Base-by-base conservation (phyloP, 2,329 filamentous ascomycete species). In the Helotiales sp. region DNA sequence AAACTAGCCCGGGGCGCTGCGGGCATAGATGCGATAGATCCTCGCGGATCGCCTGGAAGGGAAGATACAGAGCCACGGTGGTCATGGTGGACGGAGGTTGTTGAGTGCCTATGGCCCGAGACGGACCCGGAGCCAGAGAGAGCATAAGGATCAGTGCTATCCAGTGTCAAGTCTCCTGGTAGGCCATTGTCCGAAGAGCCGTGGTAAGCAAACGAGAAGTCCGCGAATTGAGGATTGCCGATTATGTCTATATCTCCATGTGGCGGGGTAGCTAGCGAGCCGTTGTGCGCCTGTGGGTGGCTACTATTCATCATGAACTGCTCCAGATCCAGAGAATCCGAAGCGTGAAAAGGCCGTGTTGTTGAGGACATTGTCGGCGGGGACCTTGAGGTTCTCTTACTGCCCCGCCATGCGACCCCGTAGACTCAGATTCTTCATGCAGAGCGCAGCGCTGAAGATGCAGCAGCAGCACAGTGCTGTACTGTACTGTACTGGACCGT, bases 201-300 rank as follows among this genome's bases (percentile, higher is more conserved):
- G 70, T 81, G 79, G 72, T 84, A 87, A 2, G 83, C 74, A 71
- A 86, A 87, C 24, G 82, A 78, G 72, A 87, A 87, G 69, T 86
- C 83, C 68, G 80, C 79, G 73, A 87, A 88, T 59, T 84, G 82
- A 22, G 71, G 43, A 40, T 71, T 69, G 54, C 70, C 71, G 24
- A 72, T 65, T 22, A 22, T n/a, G n/a, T 47, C 47, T 28, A 59
- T 67, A 65, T 75, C 71, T 52, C 73, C 69, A n/a, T 72, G 72
- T 60, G 75, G 70, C 43, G 72, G 70, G 63, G 70, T 69, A 20
- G 66, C 67, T 64, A 71, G 66, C 28, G 71, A 67, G 54, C 61
- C 54, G 32, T 63, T 67, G 37, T 68, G 70, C 30, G 68, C 54
- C 24, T 71, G n/a, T n/a, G n/a, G 71, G 32, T 52, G 52, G 55